Base-by-base conservation (phyloP, 2,329 filamentous ascomycete species). In the Colletotrichum euphorbiae region DNA sequence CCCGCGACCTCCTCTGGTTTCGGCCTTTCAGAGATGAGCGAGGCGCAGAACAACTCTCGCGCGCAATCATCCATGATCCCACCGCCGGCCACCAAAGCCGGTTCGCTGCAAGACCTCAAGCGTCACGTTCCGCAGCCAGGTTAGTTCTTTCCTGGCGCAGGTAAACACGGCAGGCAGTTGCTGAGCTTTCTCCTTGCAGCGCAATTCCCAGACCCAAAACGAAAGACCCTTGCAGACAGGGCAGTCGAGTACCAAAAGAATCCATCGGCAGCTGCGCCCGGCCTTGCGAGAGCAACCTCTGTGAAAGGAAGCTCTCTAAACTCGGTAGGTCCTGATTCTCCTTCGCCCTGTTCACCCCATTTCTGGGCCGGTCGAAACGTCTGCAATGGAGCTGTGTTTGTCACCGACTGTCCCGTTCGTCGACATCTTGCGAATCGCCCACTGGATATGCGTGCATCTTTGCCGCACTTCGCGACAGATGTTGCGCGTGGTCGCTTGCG, bases 41-140 rank as follows among this genome's bases (percentile, higher is more conserved):
- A 89, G 7, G 89, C 88, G n/a, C 86, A 90, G 73, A 82, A 80
- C 77, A 90, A 91, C 75, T 77, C 83, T 48, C 84, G 87, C 57
- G 76, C 79, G 11, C 84, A 83, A 56, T 76, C 78, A 2, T 75
- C 81, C 0, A 80, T 80, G 42, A 80, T 80, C 59, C 78, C 81
- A 38, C 78, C 81, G 11, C 75, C 81, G 6, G 33, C 17, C 3
- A 59, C 71, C 19, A 81, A 82, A 69, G 73, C 75, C 1, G 80
- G 78, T 42, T 63, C 61, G 24, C 59, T 64, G 19, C 28, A 12
- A 61, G 60, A 63, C 46, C 63, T 85, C 69, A 90, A 90, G 79
- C 85, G 88, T 71, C 81, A 81, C 62, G 77, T 80, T 12, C 80
- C 82, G 2, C 77, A 81, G 48, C 79, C 83, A 73, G 81, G 83